These are phyloP conservation scores for Clitopilus hobsonii DNA, from an alignment of 768 basidiomycete genomes.

Conservation along the genomic window DNA sequence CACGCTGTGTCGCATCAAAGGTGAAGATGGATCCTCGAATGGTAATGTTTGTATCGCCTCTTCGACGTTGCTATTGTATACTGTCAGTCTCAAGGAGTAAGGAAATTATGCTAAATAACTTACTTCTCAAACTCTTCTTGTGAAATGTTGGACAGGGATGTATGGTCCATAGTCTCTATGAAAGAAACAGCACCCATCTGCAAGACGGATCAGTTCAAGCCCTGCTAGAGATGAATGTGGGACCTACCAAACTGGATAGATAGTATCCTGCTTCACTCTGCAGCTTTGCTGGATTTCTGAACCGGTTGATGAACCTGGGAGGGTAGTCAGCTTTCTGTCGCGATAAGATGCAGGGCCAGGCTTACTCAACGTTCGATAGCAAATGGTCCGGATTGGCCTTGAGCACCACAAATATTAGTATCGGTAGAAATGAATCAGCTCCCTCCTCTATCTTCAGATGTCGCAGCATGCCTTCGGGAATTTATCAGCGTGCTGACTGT, in stretches of 20 bases:
- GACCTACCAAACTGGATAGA: constrained; percentile 83
- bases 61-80: constrained; percentile 43
- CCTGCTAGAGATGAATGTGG: background rate
- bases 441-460: constrained; percentile 82
- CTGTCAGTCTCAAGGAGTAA: background rate
- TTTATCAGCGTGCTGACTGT: background rate
- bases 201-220: background rate
- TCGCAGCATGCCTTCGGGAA: constrained; percentile 70
- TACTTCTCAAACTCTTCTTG: constrained; percentile 90
- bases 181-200: constrained; percentile 97
- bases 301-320: constrained; percentile 88
- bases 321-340: background rate
- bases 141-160: constrained; percentile 88
- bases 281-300: constrained; percentile 83
- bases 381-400: constrained; percentile 93
- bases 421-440: constrained; percentile 92
- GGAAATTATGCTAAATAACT: constrained; percentile 9
- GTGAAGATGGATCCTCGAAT: constrained; percentile 35
- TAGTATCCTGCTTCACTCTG: constrained; percentile 98
- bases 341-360: constrained; percentile 7
- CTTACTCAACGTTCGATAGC: constrained; percentile 92
- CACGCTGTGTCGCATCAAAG: constrained; percentile 19
- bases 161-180: constrained; percentile 97
- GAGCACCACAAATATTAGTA: constrained; percentile 90
- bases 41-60: constrained; percentile 47